Conservation (phyloP, 768 basidiomycete genomes). For the Lactarius psammicola region DNA sequence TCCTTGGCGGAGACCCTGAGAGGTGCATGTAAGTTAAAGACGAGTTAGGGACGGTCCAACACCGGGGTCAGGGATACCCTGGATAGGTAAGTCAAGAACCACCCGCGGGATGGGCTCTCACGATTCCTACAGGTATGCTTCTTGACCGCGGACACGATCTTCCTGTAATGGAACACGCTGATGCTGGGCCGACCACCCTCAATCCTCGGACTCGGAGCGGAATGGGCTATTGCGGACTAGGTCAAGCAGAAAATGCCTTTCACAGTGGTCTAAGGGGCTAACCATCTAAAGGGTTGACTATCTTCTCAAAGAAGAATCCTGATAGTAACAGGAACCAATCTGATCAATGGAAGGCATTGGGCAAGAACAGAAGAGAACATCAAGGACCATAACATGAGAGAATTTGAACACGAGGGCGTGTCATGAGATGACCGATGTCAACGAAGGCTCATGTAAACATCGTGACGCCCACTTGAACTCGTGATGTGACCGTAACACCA, state of each 20-base stretch:
- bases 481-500: not conserved
- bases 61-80: constrained; percentile 5
- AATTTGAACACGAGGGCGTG: too few species aligned
- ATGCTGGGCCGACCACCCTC: not conserved
- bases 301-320: not conserved
- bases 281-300: not conserved
- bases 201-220: not conserved
- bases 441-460: too few species aligned
- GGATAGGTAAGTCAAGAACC: constrained; percentile 55
- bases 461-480: not conserved
- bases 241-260: not conserved
- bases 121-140: not conserved
- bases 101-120: constrained; percentile 4
- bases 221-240: not conserved
- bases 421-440: not conserved
- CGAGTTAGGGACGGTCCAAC: constrained; percentile 1
- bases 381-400: too few species aligned
- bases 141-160: constrained; percentile 1
- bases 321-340: not conserved
- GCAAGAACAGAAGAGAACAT: not conserved
- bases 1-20: constrained; percentile 12
- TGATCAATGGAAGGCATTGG: not conserved
- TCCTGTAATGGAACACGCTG: not conserved
- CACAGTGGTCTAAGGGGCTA: not conserved
- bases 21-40: constrained; percentile 2